Base-by-base conservation (phyloP, 257 asterid genomes). In the Ajuga chamaepitys region DNA sequence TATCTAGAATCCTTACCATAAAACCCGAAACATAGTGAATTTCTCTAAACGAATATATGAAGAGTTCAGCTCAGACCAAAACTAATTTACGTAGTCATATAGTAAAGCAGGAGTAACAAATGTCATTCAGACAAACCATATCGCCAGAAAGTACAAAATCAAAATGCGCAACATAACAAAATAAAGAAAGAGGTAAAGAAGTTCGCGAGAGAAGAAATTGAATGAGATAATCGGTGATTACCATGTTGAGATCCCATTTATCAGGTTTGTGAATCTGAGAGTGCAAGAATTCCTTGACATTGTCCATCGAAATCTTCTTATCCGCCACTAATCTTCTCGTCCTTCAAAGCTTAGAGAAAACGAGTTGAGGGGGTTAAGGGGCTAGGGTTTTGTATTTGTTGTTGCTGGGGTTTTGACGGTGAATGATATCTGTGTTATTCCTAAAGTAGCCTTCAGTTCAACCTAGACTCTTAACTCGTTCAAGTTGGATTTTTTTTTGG, bases 181-280 rank as follows among this genome's bases (percentile, higher is more conserved):
- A 22, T 13, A 35, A 9, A 22, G 13, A 21, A 18, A 34, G 7
- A 10, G 1, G 4, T 20, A 9, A 50, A 46, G 22, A 32, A 42
- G 9, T 17, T 12, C 14, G 4, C 12, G 34, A 25, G 7, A 34
- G 28, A 64, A 46, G 35, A 16, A 20, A 48, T 45, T 20, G 17
- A 28, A 58, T 34, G 13, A 58, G 64, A 34, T 37, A 24, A 38
- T 46, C 9, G 2, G 17, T 17, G 11, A 20, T 28, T 85, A 92
- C 98, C 95, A 54, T 59, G 82, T 92, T 92, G 65, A 64, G 79
- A 58, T 84, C 91, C 95, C 97, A 82, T 53, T 82, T 89, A 2
- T 83, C 95, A 30, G 87, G 95, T 41, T 92, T 84, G 69, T 88
- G 95, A 70, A 92, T 70, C 77, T 92, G 95, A 25, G 97, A 83